Base-by-base conservation (phyloP, 2,329 filamentous ascomycete species). In the Diplodia scrobiculata region DNA sequence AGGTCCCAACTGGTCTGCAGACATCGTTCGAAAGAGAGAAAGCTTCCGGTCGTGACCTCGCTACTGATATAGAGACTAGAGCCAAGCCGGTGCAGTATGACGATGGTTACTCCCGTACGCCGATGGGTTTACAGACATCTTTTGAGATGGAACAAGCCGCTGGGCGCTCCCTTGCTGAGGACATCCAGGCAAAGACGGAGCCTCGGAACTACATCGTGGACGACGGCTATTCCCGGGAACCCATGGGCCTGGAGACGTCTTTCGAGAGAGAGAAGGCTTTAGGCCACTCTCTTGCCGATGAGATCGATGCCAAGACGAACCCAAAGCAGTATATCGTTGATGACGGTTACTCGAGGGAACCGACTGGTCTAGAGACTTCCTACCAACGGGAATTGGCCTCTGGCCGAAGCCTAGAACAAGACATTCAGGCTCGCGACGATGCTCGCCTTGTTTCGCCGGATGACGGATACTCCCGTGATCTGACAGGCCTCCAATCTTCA, bases 41-140 rank as follows among this genome's bases (percentile, higher is more conserved):
- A 25, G 54, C 41, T 14, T 60, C 64, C 47, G 64, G 54, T 3
- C 47, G 64, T 11, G 55, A 62, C 29, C 64, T 66, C 10, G 64
- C 45, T 41, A 38, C 53, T 51, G 64, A 66, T 25, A 59, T 66
- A 25, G 27, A 50, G 36, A 48, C 53, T n/a, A 59, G 47, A 21
- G 29, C 52, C 36, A 32, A 45, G 9, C 47, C 47, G 2, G 41
- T 34, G 27, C 63, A 65, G 19, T 50, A 55, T 10, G 51, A 65
- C n/a, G 66, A 70, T 51, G 65, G 67, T 10, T 68, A 68, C 50
- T 58, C 69, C 2, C 63, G 50, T 27, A 19, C 29, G 55, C 67
- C 70, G 13, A 63, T 67, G n/a, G 69, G 69, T 10, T 34, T 71
- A 32, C 63, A 71, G 64, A 71, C 66, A 50, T 68, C 67, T 7